Conservation (phyloP, 2,329 filamentous ascomycete genomes). For the Aspergillus proliferans region DNA sequence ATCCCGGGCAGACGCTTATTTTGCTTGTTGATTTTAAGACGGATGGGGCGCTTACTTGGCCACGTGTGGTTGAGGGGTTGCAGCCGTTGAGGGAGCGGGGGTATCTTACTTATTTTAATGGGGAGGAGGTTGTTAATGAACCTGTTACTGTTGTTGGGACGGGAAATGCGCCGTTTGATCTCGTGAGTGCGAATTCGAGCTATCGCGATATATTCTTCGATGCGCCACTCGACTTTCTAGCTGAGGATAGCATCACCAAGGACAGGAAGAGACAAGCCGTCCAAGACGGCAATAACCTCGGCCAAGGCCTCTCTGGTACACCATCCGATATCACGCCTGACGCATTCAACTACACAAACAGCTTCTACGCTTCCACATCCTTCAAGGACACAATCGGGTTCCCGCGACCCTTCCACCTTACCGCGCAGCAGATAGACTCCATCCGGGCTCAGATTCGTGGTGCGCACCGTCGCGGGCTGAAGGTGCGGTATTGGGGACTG, state of each 20-base stretch:
- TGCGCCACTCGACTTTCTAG: conserved; percentile 42
- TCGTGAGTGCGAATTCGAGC: conserved; percentile 40
- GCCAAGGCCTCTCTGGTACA: conserved; percentile 44
- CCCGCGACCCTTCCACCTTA: conserved; percentile 46
- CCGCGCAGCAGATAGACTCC: conserved; percentile 37
- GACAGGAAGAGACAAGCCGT: neutral
- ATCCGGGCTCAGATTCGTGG: conserved; percentile 48
- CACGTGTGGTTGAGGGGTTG: conserved; percentile 38
- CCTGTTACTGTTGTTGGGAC: conserved; percentile 51
- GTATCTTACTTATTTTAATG: conserved; percentile 49
- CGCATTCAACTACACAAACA: conserved; percentile 46
- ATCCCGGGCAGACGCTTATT: conserved; percentile 44
- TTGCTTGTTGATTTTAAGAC: conserved; percentile 50
- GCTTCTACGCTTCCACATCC: conserved; percentile 52
- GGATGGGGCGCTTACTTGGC: conserved; percentile 32
- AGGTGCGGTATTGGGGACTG: conserved; percentile 52
- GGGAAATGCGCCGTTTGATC: conserved; percentile 47
- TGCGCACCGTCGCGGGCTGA: conserved; percentile 48
- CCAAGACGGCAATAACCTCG: conserved; percentile 19
- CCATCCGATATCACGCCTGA: conserved; percentile 31
- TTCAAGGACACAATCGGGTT: conserved; percentile 46
- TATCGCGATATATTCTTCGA: conserved; percentile 54
- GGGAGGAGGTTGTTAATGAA: conserved; percentile 33
- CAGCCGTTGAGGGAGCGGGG: conserved; percentile 42
- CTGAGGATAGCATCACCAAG: conserved; percentile 11